These are phyloP conservation scores for Sporothrix inflata DNA, from an alignment of 2,329 filamentous ascomycete species.

Conservation along the genomic window DNA sequence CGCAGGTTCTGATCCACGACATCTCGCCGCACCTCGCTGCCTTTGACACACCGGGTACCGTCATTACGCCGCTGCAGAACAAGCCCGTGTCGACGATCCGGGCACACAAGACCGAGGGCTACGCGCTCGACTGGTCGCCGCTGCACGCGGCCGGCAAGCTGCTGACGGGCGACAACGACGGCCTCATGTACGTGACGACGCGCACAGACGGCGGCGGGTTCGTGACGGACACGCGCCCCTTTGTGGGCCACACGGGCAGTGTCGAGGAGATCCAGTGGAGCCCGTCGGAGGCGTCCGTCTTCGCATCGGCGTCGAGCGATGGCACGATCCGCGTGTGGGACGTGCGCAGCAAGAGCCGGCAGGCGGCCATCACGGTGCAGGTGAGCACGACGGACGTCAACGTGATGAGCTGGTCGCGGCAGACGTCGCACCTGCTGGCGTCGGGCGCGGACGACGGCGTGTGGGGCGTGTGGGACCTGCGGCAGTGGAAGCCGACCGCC, in stretches of 20 bases:
- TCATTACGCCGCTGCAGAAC: constrained; percentile 79
- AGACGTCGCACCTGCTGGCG: constrained; percentile 86
- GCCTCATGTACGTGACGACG: constrained; percentile 85
- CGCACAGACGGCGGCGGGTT: constrained; percentile 86
- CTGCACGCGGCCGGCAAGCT: constrained; percentile 79
- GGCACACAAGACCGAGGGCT: constrained; percentile 92
- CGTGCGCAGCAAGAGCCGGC: constrained; percentile 83
- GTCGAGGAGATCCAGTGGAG: constrained; percentile 98
- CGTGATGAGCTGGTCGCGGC: constrained; percentile 91
- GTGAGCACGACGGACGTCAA: constrained; percentile 88
- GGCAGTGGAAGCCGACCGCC: constrained; percentile 81
- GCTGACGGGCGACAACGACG: constrained; percentile 87
- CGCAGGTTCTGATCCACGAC: constrained; percentile 89
- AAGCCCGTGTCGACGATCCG: constrained; percentile 86
- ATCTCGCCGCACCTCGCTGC: constrained; percentile 85
- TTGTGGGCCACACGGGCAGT: constrained; percentile 80
- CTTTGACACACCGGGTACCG: constrained; percentile 85
- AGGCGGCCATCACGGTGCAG: constrained; percentile 83
- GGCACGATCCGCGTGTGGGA: constrained; percentile 97
- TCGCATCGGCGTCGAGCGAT: constrained; percentile 90
- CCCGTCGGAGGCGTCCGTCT: constrained; percentile 88
- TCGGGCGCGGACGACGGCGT: constrained; percentile 91
- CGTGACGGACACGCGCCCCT: constrained; percentile 81
- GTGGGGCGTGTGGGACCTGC: constrained; percentile 95
- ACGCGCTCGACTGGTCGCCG: constrained; percentile 96